These are phyloP conservation scores for Hippophae gyantsensis DNA, from an alignment of 306 rosid genomes.

Conservation along the genomic window DNA sequence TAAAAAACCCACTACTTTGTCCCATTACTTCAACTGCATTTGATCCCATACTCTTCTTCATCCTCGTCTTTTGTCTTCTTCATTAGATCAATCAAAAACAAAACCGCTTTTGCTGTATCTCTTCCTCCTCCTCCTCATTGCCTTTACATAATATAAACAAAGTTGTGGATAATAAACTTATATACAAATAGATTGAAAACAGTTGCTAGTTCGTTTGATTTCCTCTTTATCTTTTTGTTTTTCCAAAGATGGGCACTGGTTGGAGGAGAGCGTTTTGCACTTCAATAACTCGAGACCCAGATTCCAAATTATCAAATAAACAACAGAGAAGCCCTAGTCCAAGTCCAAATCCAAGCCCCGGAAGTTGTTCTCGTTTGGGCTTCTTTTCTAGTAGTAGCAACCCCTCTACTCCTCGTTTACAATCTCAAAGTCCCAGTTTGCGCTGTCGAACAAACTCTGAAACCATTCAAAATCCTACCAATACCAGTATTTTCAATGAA, in stretches of 20 bases:
- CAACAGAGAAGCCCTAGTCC: slow-evolving; percentile 35
- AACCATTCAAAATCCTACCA: not conserved
- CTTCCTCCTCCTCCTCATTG: slow-evolving; percentile 9
- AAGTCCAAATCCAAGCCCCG: slow-evolving; percentile 60
- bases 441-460: slow-evolving; percentile 49
- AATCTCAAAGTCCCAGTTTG: slow-evolving; percentile 35
- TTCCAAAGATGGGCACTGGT: slow-evolving; percentile 65
- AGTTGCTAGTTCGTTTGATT: no score
- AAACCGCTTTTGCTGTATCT: slow-evolving; percentile 14
- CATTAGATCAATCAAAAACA: slow-evolving; percentile 40
- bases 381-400: slow-evolving; percentile 68
- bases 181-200: not conserved
- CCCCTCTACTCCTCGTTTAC: slow-evolving; percentile 51
- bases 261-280: slow-evolving; percentile 97
- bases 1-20: slow-evolving; percentile 13
- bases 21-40: slow-evolving; percentile 4
- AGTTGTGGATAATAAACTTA: not conserved
- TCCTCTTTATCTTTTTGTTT: not conserved
- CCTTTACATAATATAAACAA: not conserved
- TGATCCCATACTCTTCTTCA: slow-evolving; percentile 38
- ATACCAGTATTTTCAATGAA: slow-evolving; percentile 4
- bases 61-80: slow-evolving; percentile 36
- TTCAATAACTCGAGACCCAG: slow-evolving; percentile 46
- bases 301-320: slow-evolving; percentile 29
- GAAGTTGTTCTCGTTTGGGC: slow-evolving; percentile 55